Evolutionary conservation across 2,329 filamentous ascomycete genomes (phyloP).

Genomic region (Clarireedia monteithiana): DNA sequence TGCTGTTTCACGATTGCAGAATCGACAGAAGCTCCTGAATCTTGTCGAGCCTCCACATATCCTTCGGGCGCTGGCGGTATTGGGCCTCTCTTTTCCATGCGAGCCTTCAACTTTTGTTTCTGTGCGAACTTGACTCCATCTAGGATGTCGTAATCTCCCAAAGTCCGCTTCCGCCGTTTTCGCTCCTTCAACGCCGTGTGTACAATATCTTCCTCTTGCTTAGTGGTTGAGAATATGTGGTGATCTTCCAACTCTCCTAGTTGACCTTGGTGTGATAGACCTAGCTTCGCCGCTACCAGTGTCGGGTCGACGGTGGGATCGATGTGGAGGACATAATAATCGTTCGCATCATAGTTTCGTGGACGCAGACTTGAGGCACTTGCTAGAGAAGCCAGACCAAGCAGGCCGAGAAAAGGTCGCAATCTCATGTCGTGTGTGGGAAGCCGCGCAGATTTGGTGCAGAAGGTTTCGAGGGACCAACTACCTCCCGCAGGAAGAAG

Average conservation of each 20-base stretch:
- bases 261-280: conserved; percentile 71
- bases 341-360: conserved; percentile 70
- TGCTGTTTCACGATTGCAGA: conserved; percentile 48
- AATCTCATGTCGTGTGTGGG: conserved; percentile 22
- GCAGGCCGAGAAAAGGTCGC: conserved; percentile 44
- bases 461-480: background rate
- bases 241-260: conserved; percentile 73
- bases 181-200: conserved; percentile 44
- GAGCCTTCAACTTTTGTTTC: conserved; percentile 62
- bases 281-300: conserved; percentile 64
- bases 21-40: conserved; percentile 12
- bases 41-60: conserved; percentile 17
- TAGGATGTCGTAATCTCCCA: conserved; percentile 49
- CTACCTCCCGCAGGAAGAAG: background rate
- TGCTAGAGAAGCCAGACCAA: conserved; percentile 42
- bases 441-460: background rate
- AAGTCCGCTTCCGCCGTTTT: conserved; percentile 50
- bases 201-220: conserved; percentile 51
- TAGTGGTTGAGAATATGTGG: conserved; percentile 74
- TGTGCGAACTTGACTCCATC: conserved; percentile 71
- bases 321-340: conserved; percentile 92
- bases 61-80: conserved; percentile 23
- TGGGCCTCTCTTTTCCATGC: conserved; percentile 46
- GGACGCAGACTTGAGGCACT: conserved; percentile 41
- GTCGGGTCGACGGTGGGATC: conserved; percentile 56